Base-by-base conservation (phyloP, 2,329 filamentous ascomycete species). In the Cytospora piceicola region DNA sequence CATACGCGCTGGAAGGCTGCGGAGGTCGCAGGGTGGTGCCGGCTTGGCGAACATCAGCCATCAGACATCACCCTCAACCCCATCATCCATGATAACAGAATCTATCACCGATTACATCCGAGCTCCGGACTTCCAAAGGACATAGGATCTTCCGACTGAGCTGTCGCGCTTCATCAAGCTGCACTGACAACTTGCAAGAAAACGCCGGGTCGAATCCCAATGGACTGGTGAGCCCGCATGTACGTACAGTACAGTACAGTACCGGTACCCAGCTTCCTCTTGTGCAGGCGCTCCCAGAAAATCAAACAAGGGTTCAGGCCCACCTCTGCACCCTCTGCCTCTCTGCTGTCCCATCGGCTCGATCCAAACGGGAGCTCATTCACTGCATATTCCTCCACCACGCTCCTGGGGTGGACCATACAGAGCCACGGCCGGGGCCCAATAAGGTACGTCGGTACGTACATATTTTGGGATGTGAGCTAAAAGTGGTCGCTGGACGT, bases 401-500 rank as follows among this genome's bases (percentile, higher is more conserved):
- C 56, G 27, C 56, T 53, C 46, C 52, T 34, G 56, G 56, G 56
- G 55, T 58, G 57, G 52, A 53, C 36, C 62, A 55, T 60, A 51
- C 49, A 54, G 49, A 29, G n/a, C 27, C 24, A 59, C 51, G 56
- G 34, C 56, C 51, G 39, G 56, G 62, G 56, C 15, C 24, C 30
- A 59, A 5, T 24, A 30, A 62, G 53, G 53, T 62, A 62, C 58
- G 46, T 32, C 34, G 39, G 53, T 65, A 65, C 58, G 7, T 29
- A 29, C 34, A 36, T 49, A 7, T 15, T 32, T 6, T 8, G 22
- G 24, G 34, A 49, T 17, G 32, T 24, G 8, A 22, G 46, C 20
- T 20, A 34, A 39, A 62, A 46, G 58, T 63, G 64, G 63, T 65
- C 54, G 64, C 58, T 65, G 58, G 58, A 63, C 56, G 60, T 60